Evolutionary conservation across 345 rosid species (phyloP), one percentile per base, ranked within the genome.

Genomic region (Crucihimalaya himalaica): DNA sequence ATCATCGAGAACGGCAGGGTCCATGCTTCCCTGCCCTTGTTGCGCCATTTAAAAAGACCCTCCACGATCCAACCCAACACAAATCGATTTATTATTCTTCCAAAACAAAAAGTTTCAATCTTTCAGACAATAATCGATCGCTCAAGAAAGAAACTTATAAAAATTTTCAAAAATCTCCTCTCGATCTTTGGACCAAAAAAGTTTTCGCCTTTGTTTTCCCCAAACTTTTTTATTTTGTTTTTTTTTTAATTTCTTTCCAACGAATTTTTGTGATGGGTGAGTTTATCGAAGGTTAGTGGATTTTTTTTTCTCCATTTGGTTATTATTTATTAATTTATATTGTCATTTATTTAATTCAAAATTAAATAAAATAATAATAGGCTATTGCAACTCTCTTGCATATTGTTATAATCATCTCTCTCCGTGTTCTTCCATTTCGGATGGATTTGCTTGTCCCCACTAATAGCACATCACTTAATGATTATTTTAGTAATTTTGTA

Each of bases 1-100:
- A 23, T 87, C 88, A 35, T 92, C 98, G 70, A 92, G 76, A 64
- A 75, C 83, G 45, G 76, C 87, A 74, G 91, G 76, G 69, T 87
- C 92, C 52, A 92, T 89, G 40, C 79, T 69, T 65, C 78, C 81
- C 84, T 82, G 85, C 75, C 82, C 88, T 79, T 77, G 86, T 31
- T 86, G 84, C 70, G 88, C 85, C 92, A 87, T 84, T 73, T 57
- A 2, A 61, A 8, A 53, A 29, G 29, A 70, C 68, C 14, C 29
- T 39, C 10, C 35, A 39, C 80, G 56, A 71, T 57, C 71, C 10
- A 35, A 34, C 56, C 5, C 42, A 48, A 60, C 28, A 11, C 59
- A 28, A 28, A 53, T 29, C 78, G 25, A 12, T 35, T 21, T 59
- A 10, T 3, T 6, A 21, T 6, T 52, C 27, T 29, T 20, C 34